Conservation (phyloP, 2,329 filamentous ascomycete genomes). For the Rutstroemia sp. region DNA sequence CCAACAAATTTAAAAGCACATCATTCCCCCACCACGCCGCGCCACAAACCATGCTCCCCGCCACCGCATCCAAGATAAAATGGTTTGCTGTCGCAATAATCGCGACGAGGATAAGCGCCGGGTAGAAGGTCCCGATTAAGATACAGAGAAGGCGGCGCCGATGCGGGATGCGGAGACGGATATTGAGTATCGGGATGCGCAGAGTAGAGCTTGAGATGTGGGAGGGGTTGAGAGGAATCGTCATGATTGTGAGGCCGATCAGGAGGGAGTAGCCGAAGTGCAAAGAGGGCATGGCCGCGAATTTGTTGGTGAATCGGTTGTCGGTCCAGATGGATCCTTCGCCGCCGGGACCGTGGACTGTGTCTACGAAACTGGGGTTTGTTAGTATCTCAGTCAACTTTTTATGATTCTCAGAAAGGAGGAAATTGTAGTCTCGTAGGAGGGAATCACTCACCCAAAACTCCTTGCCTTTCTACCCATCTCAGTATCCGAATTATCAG, state of each 20-base stretch:
- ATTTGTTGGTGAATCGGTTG: slow-evolving; percentile 69
- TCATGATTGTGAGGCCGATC: slow-evolving; percentile 61
- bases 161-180: slow-evolving; percentile 33
- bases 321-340: slow-evolving; percentile 65
- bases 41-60: slow-evolving; percentile 52
- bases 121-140: slow-evolving; percentile 53
- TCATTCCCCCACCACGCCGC: slow-evolving; percentile 49
- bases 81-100: slow-evolving; percentile 58
- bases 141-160: slow-evolving; percentile 45
- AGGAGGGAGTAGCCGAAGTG: slow-evolving; percentile 71
- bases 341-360: slow-evolving; percentile 47
- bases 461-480: slow-evolving; percentile 51
- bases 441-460: slow-evolving; percentile 30
- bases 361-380: slow-evolving; percentile 43
- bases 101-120: slow-evolving; percentile 50
- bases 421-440: no score
- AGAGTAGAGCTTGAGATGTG: slow-evolving; percentile 28
- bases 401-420: no score
- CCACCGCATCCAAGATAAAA: slow-evolving; percentile 59
- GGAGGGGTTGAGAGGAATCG: slow-evolving; percentile 51
- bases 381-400: no score
- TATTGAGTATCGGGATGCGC: slow-evolving; percentile 23
- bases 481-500: slow-evolving; percentile 44
- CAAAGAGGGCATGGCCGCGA: slow-evolving; percentile 68
- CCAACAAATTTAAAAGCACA: slow-evolving; percentile 50